Evolutionary conservation across 495 filamentous ascomycete species (phyloP), one percentile per base, ranked within the genome.

Genomic region (Lophiostoma macrostomum): DNA sequence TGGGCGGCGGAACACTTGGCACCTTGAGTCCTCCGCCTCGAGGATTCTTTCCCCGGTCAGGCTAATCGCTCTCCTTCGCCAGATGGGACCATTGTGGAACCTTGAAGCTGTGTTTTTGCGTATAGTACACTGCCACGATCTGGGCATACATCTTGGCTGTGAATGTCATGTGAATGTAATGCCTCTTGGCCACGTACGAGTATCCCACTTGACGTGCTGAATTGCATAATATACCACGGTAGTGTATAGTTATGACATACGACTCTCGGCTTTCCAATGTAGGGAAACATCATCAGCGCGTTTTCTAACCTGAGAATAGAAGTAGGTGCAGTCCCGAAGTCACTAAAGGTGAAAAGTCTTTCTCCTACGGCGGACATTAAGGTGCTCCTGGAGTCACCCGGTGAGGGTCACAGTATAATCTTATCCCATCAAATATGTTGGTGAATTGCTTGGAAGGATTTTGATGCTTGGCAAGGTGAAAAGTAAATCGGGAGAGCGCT

Each of bases 71-170:
- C n/a, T n/a, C n/a, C n/a, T n/a, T n/a, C n/a, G n/a, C n/a, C n/a
- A n/a, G n/a, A 22, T 27, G 7, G 18, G 25, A 13, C 42, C 23
- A 19, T 5, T 16, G 12, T 5, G 27, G 42, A 10, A 29, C 10
- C 24, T 5, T 27, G 22, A 5, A 11, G 12, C 18, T 6, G 24
- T 29, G 23, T 4, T 23, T 27, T 23, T 35, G 5, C 4, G 10
- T 19, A 4, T 4, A n/a, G 10, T 16, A n/a, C 44, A 8, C 7
- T 32, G 24, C 23, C 41, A 12, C 12, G 41, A 18, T 4, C 35
- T 42, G 41, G 37, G 36, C 23, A 3, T 20, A 6, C 20, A 11
- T 7, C 48, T 52, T 50, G 47, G 47, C 47, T 29, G 47, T 50
- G 47, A 50, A 38, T 29, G 23, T 29, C 18, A 13, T 25, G 10